A percentile compares a stretch with the other conserved stretches of the same genome.
Evolutionary conservation across 2,329 filamentous ascomycete species (phyloP).

Genomic region (Sporothrix pallida): DNA sequence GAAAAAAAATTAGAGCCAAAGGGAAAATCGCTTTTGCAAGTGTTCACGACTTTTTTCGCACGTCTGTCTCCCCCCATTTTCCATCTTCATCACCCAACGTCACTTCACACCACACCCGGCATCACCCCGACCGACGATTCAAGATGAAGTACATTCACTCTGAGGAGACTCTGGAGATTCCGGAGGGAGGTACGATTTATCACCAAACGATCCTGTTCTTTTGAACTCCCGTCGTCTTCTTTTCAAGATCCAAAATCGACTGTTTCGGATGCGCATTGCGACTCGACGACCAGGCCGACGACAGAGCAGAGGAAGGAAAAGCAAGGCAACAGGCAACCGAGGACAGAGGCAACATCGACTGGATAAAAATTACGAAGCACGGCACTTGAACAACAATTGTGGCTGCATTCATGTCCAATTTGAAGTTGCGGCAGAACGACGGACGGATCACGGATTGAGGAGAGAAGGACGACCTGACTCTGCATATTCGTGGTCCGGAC

Average conservation of each 20-base stretch:
- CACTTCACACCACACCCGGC: constrained; percentile 33
- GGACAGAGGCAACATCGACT: not conserved
- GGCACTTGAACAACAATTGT: not conserved
- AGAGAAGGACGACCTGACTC: not conserved
- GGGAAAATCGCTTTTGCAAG: constrained; percentile 32
- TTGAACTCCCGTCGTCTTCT: constrained; percentile 12
- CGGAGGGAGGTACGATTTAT: constrained; percentile 79
- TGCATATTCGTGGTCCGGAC: not conserved
- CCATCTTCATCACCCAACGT: constrained; percentile 35
- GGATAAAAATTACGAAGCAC: no score
- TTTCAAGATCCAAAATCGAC: not conserved
- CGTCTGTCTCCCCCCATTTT: constrained; percentile 25
- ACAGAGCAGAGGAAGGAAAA: not conserved
- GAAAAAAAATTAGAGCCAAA: constrained; percentile 32
- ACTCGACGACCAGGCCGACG: constrained; percentile 21
- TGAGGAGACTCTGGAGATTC: constrained; percentile 92
- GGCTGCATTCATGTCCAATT: not conserved
- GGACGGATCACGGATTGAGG: not conserved
- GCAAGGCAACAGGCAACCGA: not conserved
- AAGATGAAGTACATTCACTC: constrained; percentile 99
- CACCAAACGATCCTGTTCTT: not conserved
- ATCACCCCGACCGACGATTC: constrained; percentile 51
- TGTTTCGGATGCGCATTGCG: constrained; percentile 29
- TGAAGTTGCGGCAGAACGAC: not conserved
- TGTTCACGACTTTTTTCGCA: constrained; percentile 30